Base-by-base conservation (phyloP, 176 grass and related monocot species). In the Triticum turgidum region DNA sequence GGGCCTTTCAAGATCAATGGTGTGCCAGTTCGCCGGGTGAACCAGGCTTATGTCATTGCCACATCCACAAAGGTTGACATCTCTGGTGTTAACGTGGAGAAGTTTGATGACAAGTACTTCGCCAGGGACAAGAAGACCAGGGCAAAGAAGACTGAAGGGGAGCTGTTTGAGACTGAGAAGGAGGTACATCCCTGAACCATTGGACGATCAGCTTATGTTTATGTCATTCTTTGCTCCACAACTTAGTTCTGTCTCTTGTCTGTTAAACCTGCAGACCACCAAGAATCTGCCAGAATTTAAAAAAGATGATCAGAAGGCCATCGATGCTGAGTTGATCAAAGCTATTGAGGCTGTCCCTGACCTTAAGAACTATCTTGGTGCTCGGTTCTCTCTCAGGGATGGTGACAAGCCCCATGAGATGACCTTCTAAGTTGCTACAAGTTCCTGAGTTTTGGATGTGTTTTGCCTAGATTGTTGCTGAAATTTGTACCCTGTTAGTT, bases 1-100 rank as follows among this genome's bases (percentile, higher is more conserved):
- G 97, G 97, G 10, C 94, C 94, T 47, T 99, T 99, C 73, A 99
- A 96, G 92, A 86, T 97, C 30, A 99, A 99, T 75, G 97, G 97
- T 25, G 97, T 99, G 4, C 97, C 97, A 14, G 73, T 99, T 11
- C 92, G 92, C 24, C 90, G 97, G 29, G 97, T 99, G 61, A 99
- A 93, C 83, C 97, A 99, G 69, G n/a, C 83, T 11, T 99, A 99
- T 62, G 94, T 97, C 38, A 94, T 99, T 71, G 94, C 81, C 17
- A 99, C 97, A 35, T 97, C 94, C 11, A 97, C 97, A 17, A 99
- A 99, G 87, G 82, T 93, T 76, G 97, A 97, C 87, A 91, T 99
- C 88, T 97, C 92, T 67, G 85, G 85, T 41, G 87, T 94, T 54
- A 86, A 94, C 67, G 83, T 91, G 13, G 38, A 78, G 0, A 99